These are phyloP conservation scores for Euphorbia peplus DNA, from an alignment of 345 rosid genomes.

Conservation along the genomic window DNA sequence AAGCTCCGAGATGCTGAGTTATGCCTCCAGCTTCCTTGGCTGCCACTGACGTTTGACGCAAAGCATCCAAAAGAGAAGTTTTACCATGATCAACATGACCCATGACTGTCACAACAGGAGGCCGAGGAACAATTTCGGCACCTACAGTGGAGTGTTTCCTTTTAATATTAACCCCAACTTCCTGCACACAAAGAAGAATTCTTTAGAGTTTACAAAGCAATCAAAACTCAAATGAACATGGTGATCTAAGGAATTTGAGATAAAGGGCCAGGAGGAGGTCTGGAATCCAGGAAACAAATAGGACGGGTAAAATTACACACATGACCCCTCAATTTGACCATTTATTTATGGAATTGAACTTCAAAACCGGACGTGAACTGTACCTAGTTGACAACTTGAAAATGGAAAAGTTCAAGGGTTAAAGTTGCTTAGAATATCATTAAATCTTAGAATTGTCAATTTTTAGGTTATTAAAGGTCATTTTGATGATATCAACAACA, in stretches of 20 bases:
- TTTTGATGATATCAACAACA: no score
- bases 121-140: constrained; percentile 55
- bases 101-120: constrained; percentile 90
- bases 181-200: constrained; percentile 41
- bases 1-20: constrained; percentile 96
- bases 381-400: no score
- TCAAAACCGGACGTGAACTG: no score
- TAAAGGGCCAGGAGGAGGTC: not conserved
- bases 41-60: constrained; percentile 82
- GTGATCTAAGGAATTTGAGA: not conserved
- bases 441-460: no score
- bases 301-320: no score
- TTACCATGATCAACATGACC: constrained; percentile 99
- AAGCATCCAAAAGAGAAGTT: constrained; percentile 86
- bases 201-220: constrained; percentile 9
- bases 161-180: constrained; percentile 67
- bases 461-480: no score
- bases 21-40: constrained; percentile 96
- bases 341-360: no score
- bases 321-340: no score
- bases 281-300: not conserved
- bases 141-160: constrained; percentile 77
- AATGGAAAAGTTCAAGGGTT: no score
- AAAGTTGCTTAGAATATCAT: no score
- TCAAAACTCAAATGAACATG: not conserved